Evolutionary conservation across 2,329 filamentous ascomycete genomes (phyloP), one percentile per base, ranked within the genome.

Genomic region (Periconia sp.): DNA sequence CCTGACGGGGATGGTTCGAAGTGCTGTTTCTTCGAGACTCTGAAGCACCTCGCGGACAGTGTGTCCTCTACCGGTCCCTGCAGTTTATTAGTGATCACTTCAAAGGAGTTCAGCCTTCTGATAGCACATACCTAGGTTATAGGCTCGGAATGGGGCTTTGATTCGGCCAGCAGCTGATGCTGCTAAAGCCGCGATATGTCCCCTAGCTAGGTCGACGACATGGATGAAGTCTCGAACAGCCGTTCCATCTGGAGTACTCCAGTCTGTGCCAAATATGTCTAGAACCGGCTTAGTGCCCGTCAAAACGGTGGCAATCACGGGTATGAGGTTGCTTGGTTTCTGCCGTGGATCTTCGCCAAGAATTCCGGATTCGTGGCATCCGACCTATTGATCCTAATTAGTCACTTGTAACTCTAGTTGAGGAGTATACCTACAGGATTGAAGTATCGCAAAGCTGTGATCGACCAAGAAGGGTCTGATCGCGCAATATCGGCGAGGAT

Each of bases 191-290:
- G 83, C 81, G 25, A 86, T 77, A 64, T 87, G 84, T 4, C 81
- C 84, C 29, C 79, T 73, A 5, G 83, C 83, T 31, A 87, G 75
- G 63, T 87, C 84, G 12, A 78, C 79, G 25, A 86, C 84, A 53
- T 87, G 84, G 50, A 87, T 85, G 58, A 85, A 87, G 63, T 87
- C 84, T 29, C 84, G 79, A 28, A 87, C 76, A 1, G 83, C 82
- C 0, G 84, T 86, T 12, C 84, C 84, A 54, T 87, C 84, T 4
- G 74, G 70, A 0, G 84, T 87, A 42, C 83, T 76, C 78, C 83
- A 87, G 63, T 87, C 82, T 3, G 75, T 76, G 6, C 84, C 84
- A 50, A 83, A 87, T 39, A 87, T 78, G 36, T 80, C 74, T n/a
- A 86, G 71, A 31, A 77, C 73, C 4, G 72, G 57, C 34, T 76